phyloP scores from a whole-genome alignment of 306 rosid genomes.

The Fagus crenata region DNA sequence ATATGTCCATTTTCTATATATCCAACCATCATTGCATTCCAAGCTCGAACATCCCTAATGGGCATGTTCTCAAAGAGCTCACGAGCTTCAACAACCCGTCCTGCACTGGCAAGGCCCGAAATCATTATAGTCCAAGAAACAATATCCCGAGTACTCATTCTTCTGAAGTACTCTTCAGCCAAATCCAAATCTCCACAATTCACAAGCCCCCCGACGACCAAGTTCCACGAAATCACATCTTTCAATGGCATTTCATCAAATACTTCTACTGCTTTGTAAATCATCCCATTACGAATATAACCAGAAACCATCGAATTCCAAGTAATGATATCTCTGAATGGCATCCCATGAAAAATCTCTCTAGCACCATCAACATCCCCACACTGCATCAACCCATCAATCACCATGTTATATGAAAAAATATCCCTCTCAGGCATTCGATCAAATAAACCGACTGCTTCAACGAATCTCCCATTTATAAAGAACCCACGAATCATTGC shows the following conservation, averaged over 20 bases:
- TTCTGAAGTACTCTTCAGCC: conserved; percentile 43
- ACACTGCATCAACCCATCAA: conserved; percentile 55
- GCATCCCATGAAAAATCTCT: conserved; percentile 41
- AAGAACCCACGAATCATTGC: conserved; percentile 52
- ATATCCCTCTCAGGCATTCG: conserved; percentile 40
- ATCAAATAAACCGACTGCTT: conserved; percentile 34
- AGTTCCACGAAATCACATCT: conserved; percentile 61
- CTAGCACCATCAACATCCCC: conserved; percentile 47
- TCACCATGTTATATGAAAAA: conserved; percentile 48
- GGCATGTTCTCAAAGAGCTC: conserved; percentile 48
- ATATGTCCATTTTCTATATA: conserved; percentile 39
- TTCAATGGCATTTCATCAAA: conserved; percentile 44
- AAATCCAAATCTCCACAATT: conserved; percentile 35
- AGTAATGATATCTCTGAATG: conserved; percentile 37
- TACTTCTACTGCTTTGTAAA: conserved; percentile 35
- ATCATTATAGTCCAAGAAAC: conserved; percentile 61
- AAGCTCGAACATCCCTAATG: conserved; percentile 42
- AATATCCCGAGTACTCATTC: conserved; percentile 37
- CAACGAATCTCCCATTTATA: conserved; percentile 15
- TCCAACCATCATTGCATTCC: conserved; percentile 50
- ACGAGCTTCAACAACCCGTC: conserved; percentile 40
- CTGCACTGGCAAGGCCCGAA: conserved; percentile 32
- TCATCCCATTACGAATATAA: conserved; percentile 41
- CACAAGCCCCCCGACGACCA: conserved; percentile 52
- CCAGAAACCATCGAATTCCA: conserved; percentile 63